phyloP scores from a whole-genome alignment of 495 filamentous ascomycete genomes.

The Penicillium coprophilum region DNA sequence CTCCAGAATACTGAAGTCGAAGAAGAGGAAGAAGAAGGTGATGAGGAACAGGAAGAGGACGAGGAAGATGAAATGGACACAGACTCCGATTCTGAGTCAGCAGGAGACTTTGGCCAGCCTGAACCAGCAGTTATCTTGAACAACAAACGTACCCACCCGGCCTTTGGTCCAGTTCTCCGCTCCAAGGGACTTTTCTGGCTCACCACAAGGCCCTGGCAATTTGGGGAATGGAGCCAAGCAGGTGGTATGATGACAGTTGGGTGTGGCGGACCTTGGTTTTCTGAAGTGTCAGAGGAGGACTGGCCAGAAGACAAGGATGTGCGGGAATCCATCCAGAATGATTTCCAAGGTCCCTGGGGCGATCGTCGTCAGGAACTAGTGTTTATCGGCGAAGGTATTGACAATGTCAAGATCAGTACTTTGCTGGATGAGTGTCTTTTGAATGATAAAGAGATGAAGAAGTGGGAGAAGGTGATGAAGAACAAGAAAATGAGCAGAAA shows the following conservation, averaged over 20 bases:
- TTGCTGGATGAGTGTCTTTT: constrained; percentile 53
- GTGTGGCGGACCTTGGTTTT: constrained; percentile 55
- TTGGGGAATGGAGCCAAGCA: constrained; percentile 61
- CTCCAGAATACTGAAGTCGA: constrained; percentile 45
- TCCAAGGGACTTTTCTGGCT: constrained; percentile 53
- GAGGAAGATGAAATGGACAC: constrained; percentile 40
- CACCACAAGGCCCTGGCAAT: constrained; percentile 43
- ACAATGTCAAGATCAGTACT: constrained; percentile 37
- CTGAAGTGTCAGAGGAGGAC: constrained; percentile 43
- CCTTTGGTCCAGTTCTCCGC: constrained; percentile 44
- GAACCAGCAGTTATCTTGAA: constrained; percentile 38
- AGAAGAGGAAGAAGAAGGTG: constrained; percentile 36
- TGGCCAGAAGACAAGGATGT: constrained; percentile 50
- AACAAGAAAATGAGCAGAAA: constrained; percentile 30
- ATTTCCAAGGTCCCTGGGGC: constrained; percentile 54
- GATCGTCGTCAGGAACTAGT: constrained; percentile 61
- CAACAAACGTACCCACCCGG: constrained; percentile 45
- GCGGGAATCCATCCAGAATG: constrained; percentile 39
- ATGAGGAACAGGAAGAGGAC: constrained; percentile 37
- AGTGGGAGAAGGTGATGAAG: constrained; percentile 53
- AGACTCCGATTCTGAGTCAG: constrained; percentile 34
- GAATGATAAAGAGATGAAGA: constrained; percentile 46
- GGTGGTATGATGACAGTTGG: constrained; percentile 58
- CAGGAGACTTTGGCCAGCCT: constrained; percentile 39
- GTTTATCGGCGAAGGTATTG: constrained; percentile 57